phyloP scores from a whole-genome alignment of 371 early-diverging fungal species.

The Syncephalis plumigaleata region DNA sequence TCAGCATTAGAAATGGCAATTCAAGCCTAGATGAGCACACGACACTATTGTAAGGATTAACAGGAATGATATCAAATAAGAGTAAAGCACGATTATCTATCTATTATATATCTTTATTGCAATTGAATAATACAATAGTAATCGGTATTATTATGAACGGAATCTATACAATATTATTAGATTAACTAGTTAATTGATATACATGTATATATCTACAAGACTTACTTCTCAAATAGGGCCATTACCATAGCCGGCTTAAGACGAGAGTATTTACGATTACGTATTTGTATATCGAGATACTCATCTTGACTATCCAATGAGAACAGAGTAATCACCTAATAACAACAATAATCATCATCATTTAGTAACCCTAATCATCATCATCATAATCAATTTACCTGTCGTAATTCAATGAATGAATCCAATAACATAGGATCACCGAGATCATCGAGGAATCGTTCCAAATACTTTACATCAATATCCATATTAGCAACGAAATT shows the following conservation, averaged over 20 bases:
- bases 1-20: conserved; percentile 9
- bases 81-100: conserved; percentile 1
- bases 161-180: background rate
- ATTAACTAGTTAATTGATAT: background rate
- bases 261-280: conserved; percentile 38
- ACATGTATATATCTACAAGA: background rate
- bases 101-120: background rate
- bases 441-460: conserved; percentile 42
- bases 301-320: conserved; percentile 57
- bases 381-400: conserved; percentile 22
- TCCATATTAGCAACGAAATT: conserved; percentile 46
- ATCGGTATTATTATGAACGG: background rate
- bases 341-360: background rate
- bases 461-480: conserved; percentile 53
- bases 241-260: conserved; percentile 41
- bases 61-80: background rate
- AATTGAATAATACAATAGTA: background rate
- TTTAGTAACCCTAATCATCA: background rate
- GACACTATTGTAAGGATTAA: background rate
- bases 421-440: conserved; percentile 47
- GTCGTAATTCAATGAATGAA: conserved; percentile 51
- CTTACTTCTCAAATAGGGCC: conserved; percentile 65
- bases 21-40: background rate
- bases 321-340: conserved; percentile 41
- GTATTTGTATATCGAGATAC: conserved; percentile 34